A percentile compares a stretch with the other conserved stretches of the same genome.
These are phyloP conservation scores for Haplosporangium sp. DNA, from an alignment of 371 early-diverging fungal genomes.

Conservation along the genomic window DNA sequence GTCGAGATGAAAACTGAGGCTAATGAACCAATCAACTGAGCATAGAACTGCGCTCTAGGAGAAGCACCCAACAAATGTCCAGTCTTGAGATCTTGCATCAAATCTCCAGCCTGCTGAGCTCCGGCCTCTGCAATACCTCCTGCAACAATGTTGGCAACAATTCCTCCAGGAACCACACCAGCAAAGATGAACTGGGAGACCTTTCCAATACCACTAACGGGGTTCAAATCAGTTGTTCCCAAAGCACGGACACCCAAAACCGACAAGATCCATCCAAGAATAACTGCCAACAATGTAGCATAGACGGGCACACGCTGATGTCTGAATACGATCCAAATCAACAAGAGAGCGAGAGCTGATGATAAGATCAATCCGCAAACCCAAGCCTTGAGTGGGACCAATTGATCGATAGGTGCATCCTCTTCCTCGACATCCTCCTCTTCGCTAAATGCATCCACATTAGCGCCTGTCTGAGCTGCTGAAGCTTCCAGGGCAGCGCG, in stretches of 20 bases:
- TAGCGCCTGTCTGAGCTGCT: constrained; percentile 5
- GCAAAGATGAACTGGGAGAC: constrained; percentile 73
- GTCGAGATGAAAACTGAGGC: constrained; percentile 68
- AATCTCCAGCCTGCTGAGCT: constrained; percentile 72
- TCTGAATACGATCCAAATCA: constrained; percentile 73
- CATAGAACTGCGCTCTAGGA: constrained; percentile 73
- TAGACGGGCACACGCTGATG: constrained; percentile 56
- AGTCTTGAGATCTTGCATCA: constrained; percentile 77
- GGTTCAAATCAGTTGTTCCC: constrained; percentile 80
- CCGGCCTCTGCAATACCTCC: constrained; percentile 72
- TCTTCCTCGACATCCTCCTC: constrained; percentile 47
- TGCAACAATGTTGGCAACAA: constrained; percentile 63
- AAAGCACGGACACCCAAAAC: constrained; percentile 77
- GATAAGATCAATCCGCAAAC: constrained; percentile 71
- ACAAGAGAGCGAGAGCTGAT: constrained; percentile 63
- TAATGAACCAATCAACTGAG: constrained; percentile 72
- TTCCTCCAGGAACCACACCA: constrained; percentile 60
- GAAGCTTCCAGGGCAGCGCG: neutral
- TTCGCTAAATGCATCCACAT: neutral
- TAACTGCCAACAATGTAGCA: constrained; percentile 60
- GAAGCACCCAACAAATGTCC: constrained; percentile 71
- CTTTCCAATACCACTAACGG: constrained; percentile 71
- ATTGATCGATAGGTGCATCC: constrained; percentile 59
- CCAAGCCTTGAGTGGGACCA: constrained; percentile 70
- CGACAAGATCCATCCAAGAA: constrained; percentile 62